phyloP scores from a whole-genome alignment of 2,329 filamentous ascomycete genomes.

The Phoma herbarum region DNA sequence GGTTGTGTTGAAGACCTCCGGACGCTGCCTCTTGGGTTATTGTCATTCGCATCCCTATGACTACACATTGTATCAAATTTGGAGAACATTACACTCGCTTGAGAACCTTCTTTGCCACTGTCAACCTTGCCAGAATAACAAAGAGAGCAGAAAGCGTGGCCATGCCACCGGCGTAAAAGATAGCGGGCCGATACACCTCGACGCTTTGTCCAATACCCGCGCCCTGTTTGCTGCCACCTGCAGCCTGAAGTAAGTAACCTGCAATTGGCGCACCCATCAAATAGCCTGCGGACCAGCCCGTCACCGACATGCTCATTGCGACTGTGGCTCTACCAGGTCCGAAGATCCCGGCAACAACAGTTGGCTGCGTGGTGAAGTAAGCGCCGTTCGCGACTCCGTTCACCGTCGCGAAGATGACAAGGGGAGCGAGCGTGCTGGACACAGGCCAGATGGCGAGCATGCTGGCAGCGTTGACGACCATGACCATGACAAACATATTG shows the following conservation, averaged over 20 bases:
- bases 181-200: constrained; percentile 37
- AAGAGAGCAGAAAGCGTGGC: constrained; percentile 14
- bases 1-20: not conserved
- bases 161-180: constrained; percentile 41
- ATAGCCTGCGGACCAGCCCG: constrained; percentile 39
- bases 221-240: constrained; percentile 28
- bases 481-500: constrained; percentile 43
- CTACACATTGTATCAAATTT: not conserved
- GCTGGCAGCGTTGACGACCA: constrained; percentile 35
- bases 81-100: not conserved
- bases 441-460: constrained; percentile 46
- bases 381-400: constrained; percentile 43
- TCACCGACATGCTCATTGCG: constrained; percentile 40
- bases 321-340: constrained; percentile 36
- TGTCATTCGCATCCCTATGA: not conserved
- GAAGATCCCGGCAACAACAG: constrained; percentile 39
- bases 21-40: no score
- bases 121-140: constrained; percentile 12
- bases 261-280: constrained; percentile 42
- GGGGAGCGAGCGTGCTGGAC: constrained; percentile 31
- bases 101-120: constrained; percentile 13
- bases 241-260: constrained; percentile 37
- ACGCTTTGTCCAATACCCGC: constrained; percentile 22
- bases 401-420: constrained; percentile 36
- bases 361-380: constrained; percentile 39